phyloP scores from a whole-genome alignment of 768 basidiomycete genomes.

The Favolaschia claudopus region DNA sequence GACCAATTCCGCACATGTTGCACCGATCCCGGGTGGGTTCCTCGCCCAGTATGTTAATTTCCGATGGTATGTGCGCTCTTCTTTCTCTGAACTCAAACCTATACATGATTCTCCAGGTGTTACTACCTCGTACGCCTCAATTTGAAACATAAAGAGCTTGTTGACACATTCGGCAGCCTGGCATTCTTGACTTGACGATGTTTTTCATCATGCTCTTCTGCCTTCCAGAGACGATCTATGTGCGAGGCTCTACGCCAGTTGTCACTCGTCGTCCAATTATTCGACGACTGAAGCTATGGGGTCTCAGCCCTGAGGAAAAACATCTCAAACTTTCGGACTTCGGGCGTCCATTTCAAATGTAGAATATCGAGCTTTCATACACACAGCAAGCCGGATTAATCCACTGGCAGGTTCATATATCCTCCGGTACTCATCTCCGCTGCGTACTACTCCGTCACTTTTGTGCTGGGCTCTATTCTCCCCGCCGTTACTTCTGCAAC shows the following conservation, averaged over 20 bases:
- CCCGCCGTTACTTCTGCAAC: constrained; percentile 30
- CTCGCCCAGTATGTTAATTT: constrained; percentile 20
- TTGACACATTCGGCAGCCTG: constrained; percentile 4
- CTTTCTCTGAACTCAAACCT: neutral
- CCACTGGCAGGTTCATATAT: constrained; percentile 16
- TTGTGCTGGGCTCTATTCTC: constrained; percentile 20
- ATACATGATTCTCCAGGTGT: constrained; percentile 15
- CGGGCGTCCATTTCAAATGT: constrained; percentile 26
- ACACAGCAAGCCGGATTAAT: neutral
- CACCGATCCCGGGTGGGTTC: constrained; percentile 23
- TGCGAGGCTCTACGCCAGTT: constrained; percentile 14
- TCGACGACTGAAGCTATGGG: constrained; percentile 19
- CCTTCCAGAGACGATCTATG: constrained; percentile 27
- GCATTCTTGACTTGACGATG: constrained; percentile 23
- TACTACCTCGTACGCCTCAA: constrained; percentile 21
- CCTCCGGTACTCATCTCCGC: constrained; percentile 24
- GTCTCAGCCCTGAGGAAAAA: constrained; percentile 22
- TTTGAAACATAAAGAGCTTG: too few relatives aligned
- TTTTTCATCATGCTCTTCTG: constrained; percentile 29
- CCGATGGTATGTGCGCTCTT: constrained; percentile 6
- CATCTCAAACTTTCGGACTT: constrained; percentile 20
- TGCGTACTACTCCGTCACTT: constrained; percentile 23
- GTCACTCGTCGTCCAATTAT: constrained; percentile 16
- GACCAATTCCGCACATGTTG: constrained; percentile 25
- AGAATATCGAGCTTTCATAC: neutral